Conservation (phyloP, 768 basidiomycete genomes). For the Xanthoconium purpureum region DNA sequence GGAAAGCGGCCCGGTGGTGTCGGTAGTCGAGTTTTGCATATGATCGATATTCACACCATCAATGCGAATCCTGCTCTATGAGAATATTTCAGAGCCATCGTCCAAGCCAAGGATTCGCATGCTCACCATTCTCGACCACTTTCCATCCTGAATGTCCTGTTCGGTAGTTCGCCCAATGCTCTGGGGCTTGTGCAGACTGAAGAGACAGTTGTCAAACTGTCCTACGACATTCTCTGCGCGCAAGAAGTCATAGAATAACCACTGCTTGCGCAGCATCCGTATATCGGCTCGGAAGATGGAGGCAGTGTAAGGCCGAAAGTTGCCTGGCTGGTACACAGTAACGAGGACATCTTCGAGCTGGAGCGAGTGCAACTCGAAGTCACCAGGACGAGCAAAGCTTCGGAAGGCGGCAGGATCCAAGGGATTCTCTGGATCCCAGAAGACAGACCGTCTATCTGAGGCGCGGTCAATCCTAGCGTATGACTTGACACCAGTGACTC, state of each 20-base stretch:
- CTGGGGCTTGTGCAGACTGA: conserved; percentile 94
- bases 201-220: conserved; percentile 96
- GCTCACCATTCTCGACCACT: conserved; percentile 86
- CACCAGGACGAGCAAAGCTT: conserved; percentile 68
- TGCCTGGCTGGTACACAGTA: conserved; percentile 90
- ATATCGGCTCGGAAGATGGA: conserved; percentile 94
- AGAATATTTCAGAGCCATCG: not conserved
- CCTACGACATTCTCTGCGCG: conserved; percentile 91
- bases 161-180: conserved; percentile 90
- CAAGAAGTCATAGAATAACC: conserved; percentile 94
- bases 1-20: conserved; percentile 80
- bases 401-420: conserved; percentile 80
- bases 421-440: conserved; percentile 81
- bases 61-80: conserved; percentile 89
- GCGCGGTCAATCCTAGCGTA: not conserved
- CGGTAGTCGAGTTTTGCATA: conserved; percentile 76
- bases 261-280: conserved; percentile 79
- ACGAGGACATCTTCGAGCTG: conserved; percentile 90
- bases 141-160: conserved; percentile 76
- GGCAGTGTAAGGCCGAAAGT: conserved; percentile 88
- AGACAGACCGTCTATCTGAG: conserved; percentile 81
- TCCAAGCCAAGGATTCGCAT: not conserved
- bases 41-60: conserved; percentile 98
- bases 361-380: conserved; percentile 88
- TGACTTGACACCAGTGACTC: conserved; percentile 20